These are phyloP conservation scores for Boletus tylopilopsis DNA, from an alignment of 768 basidiomycete genomes.

Conservation along the genomic window DNA sequence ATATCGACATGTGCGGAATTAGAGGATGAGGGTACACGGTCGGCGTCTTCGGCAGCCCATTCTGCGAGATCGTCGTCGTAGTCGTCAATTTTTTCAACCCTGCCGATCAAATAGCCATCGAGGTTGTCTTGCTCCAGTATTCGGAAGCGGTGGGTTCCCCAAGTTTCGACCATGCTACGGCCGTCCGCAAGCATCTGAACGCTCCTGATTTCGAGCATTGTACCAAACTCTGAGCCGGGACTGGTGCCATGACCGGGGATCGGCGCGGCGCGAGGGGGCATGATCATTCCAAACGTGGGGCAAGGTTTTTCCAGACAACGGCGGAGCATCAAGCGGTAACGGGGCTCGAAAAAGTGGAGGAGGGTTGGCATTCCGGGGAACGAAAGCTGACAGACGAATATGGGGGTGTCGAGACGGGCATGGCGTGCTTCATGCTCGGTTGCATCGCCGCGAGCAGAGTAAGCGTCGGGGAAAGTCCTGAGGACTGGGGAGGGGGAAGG, in stretches of 20 bases:
- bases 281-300: slow-evolving; percentile 92
- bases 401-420: slow-evolving; percentile 79
- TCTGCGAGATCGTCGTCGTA: slow-evolving; percentile 33
- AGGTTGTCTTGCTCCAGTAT: slow-evolving; percentile 77
- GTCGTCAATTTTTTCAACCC: slow-evolving; percentile 59
- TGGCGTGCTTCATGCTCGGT: slow-evolving; percentile 76
- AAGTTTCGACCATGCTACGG: slow-evolving; percentile 78
- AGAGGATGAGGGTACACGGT: slow-evolving; percentile 9
- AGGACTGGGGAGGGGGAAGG: slow-evolving; percentile 44
- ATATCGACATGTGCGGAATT: background rate
- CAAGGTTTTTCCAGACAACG: slow-evolving; percentile 77
- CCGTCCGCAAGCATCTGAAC: slow-evolving; percentile 91
- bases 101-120: slow-evolving; percentile 88
- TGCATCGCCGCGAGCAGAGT: slow-evolving; percentile 59
- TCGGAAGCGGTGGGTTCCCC: slow-evolving; percentile 72
- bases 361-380: slow-evolving; percentile 91
- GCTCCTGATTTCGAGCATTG: slow-evolving; percentile 84
- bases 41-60: slow-evolving; percentile 21
- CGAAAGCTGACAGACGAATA: slow-evolving; percentile 85
- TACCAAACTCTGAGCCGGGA: slow-evolving; percentile 63
- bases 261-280: slow-evolving; percentile 50
- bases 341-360: slow-evolving; percentile 91
- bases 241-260: slow-evolving; percentile 17
- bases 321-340: slow-evolving; percentile 94
- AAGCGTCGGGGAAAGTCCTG: slow-evolving; percentile 61